Evolutionary conservation across 768 basidiomycete genomes (phyloP).

Genomic region (Cystofilobasidium bisporidii): DNA sequence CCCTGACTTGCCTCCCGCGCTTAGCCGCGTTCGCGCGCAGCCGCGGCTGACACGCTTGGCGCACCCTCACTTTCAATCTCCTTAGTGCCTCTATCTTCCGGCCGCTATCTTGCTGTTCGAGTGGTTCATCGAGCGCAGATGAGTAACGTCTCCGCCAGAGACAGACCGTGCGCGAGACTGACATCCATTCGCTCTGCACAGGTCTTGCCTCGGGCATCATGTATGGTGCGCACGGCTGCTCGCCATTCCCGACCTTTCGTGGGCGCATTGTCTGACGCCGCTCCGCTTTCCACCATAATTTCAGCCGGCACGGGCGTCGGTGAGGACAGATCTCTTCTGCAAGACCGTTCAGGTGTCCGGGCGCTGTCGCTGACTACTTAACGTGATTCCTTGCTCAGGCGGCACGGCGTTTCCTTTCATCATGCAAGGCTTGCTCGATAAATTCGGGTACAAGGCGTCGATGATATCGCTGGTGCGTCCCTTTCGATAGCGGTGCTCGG

Average conservation of each 20-base stretch:
- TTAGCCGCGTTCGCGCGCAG: not conserved
- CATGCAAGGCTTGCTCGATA: constrained; percentile 31
- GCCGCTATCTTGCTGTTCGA: not conserved
- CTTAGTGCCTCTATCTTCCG: not conserved
- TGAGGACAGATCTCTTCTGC: not conserved
- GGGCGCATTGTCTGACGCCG: no score
- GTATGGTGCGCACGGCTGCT: constrained; percentile 26
- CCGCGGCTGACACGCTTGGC: no score
- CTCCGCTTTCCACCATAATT: no score
- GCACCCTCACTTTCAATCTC: no score
- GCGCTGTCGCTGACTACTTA: not conserved
- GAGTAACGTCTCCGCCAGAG: not conserved
- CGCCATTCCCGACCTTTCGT: no score
- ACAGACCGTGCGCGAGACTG: no score
- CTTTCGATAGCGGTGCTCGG: no score
- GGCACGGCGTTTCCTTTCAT: constrained; percentile 37
- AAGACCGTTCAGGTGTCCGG: not conserved
- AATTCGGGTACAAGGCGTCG: constrained; percentile 35
- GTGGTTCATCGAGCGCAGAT: not conserved
- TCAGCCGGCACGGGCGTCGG: no score
- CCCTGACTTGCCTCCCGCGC: not conserved
- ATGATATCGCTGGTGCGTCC: constrained; percentile 32
- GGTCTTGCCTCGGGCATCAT: constrained; percentile 25
- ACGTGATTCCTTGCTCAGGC: constrained; percentile 15
- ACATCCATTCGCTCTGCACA: no score